Percentiles rank a stretch among this genome's conserved stretches.
phyloP scores from a whole-genome alignment of 164 flowering plant species.

The Vitis amurensis region DNA sequence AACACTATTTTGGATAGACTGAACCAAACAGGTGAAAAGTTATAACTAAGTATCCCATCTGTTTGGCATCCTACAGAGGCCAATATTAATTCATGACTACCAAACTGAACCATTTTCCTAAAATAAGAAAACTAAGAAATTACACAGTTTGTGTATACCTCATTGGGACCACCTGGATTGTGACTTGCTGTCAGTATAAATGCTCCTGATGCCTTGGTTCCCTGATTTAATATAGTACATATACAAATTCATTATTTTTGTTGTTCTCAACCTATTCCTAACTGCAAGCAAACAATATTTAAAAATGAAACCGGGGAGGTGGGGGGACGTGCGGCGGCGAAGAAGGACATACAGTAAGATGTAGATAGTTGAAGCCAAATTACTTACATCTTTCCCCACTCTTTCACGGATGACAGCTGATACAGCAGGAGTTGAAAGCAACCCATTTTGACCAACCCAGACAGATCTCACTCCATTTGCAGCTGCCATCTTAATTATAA shows the following conservation, averaged over 20 bases:
- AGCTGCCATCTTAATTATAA: conserved; percentile 94
- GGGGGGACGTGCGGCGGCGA: too few relatives aligned
- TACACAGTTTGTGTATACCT: conserved; percentile 44
- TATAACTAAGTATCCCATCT: too few relatives aligned
- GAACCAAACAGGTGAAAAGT: too few relatives aligned
- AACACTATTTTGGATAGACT: too few relatives aligned
- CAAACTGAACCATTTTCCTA: too few relatives aligned
- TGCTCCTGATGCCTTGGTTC: conserved; percentile 84
- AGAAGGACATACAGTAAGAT: not conserved
- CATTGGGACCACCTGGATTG: conserved; percentile 97
- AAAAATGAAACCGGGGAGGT: not conserved
- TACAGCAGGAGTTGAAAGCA: conserved; percentile 97
- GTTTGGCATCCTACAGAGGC: too few relatives aligned
- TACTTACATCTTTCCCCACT: conserved; percentile 80
- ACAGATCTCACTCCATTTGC: conserved; percentile 94
- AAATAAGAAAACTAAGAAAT: too few relatives aligned
- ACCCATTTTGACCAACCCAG: conserved; percentile 91
- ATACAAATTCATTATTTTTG: not conserved
- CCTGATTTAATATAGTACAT: conserved; percentile 38
- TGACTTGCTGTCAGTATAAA: conserved; percentile 99
- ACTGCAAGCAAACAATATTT: not conserved
- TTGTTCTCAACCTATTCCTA: too few relatives aligned
- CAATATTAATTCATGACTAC: too few relatives aligned
- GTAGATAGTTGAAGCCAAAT: conserved; percentile 8
- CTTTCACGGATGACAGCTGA: conserved; percentile 95